A percentile compares a stretch with the other conserved stretches of the same genome.
Conservation (phyloP, 257 asterid genomes). For the Penstemon davidsonii region DNA sequence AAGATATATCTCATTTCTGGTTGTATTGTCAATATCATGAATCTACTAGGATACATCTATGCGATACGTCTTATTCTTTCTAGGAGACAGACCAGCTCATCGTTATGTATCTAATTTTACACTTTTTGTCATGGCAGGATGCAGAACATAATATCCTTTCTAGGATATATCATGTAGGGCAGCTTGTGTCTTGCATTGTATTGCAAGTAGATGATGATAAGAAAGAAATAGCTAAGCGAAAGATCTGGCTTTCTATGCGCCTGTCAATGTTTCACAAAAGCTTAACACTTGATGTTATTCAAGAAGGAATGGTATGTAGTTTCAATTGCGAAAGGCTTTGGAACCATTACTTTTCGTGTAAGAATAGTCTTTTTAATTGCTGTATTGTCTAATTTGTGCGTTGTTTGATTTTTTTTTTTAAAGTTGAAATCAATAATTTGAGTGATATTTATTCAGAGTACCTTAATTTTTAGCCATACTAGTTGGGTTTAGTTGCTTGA, state of each 20-base stretch:
- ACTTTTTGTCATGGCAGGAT: constrained; percentile 45
- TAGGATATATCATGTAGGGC: constrained; percentile 65
- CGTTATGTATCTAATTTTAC: constrained; percentile 19
- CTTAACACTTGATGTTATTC: constrained; percentile 71
- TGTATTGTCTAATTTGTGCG: constrained; percentile 1
- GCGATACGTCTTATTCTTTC: not conserved
- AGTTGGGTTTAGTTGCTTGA: not conserved
- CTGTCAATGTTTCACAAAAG: constrained; percentile 74
- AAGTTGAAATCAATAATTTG: not conserved
- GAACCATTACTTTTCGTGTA: constrained; percentile 16
- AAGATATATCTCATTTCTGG: constrained; percentile 15
- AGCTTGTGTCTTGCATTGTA: constrained; percentile 87
- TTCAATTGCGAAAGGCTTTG: constrained; percentile 6
- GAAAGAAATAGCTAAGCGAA: constrained; percentile 72
- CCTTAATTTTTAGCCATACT: not conserved
- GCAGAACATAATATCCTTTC: constrained; percentile 57
- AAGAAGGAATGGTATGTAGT: constrained; percentile 89
- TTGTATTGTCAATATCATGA: constrained; percentile 11
- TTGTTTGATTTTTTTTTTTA: constrained; percentile 6
- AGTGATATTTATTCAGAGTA: too few species aligned
- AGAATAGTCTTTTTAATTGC: constrained; percentile 13
- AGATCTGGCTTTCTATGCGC: constrained; percentile 92
- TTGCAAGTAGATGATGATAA: constrained; percentile 76
- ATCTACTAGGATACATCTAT: not conserved
- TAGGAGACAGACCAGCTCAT: not conserved